A percentile compares a stretch with the other conserved stretches of the same genome.
These are phyloP conservation scores for Simplicillium aogashimaense DNA, from an alignment of 2,329 filamentous ascomycete species.

Conservation along the genomic window DNA sequence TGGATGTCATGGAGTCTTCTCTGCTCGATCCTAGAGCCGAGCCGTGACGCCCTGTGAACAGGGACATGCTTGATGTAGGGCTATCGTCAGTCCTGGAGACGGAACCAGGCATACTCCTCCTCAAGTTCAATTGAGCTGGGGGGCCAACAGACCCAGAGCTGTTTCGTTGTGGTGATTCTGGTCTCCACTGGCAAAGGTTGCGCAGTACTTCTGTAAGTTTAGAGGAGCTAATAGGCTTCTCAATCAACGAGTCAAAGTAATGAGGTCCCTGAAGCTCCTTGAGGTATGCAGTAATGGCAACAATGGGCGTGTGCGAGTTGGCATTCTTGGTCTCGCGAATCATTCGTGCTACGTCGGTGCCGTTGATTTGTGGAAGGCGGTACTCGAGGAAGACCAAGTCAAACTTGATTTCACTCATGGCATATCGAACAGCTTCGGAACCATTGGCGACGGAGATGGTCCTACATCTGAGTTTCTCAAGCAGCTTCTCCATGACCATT, in stretches of 20 bases:
- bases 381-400: constrained; percentile 98
- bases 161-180: constrained; percentile 45
- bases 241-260: constrained; percentile 89
- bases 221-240: constrained; percentile 89
- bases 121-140: constrained; percentile 52
- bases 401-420: constrained; percentile 95
- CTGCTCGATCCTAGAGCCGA: constrained; percentile 75
- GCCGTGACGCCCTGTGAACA: constrained; percentile 58
- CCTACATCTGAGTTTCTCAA: constrained; percentile 90
- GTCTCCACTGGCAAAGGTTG: constrained; percentile 87
- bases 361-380: constrained; percentile 88
- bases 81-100: constrained; percentile 61
- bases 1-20: constrained; percentile 81
- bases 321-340: constrained; percentile 93
- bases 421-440: constrained; percentile 83
- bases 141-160: constrained; percentile 40
- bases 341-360: constrained; percentile 93
- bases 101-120: constrained; percentile 42
- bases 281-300: constrained; percentile 94
- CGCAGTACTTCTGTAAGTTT: constrained; percentile 85
- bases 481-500: constrained; percentile 96
- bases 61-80: constrained; percentile 68
- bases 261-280: constrained; percentile 93
- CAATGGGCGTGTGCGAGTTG: constrained; percentile 89
- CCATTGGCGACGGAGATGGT: constrained; percentile 88